Percentiles rank a stretch among this genome's conserved stretches.
Evolutionary conservation across 192 early-diverging fungal species (phyloP).

Genomic region (Physocladia obscura): DNA sequence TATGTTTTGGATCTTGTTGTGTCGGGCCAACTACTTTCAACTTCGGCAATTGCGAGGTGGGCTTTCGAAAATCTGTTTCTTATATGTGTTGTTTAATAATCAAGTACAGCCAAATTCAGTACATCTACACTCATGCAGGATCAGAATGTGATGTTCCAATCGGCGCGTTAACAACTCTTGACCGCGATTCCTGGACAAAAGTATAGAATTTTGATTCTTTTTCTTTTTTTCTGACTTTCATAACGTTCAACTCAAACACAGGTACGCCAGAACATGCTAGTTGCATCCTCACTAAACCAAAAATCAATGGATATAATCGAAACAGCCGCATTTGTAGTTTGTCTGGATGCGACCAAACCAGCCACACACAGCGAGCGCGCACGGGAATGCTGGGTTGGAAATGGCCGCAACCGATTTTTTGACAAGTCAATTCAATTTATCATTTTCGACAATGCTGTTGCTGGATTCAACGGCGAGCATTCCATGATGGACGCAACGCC

Average conservation of each 20-base stretch:
- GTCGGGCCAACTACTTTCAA: conserved; percentile 76
- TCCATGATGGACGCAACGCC: conserved; percentile 94
- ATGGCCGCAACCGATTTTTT: conserved; percentile 96
- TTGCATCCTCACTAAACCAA: conserved; percentile 66
- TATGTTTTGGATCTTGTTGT: conserved; percentile 72
- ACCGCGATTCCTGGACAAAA: conserved; percentile 88
- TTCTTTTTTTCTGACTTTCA: no score
- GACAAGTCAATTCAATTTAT: conserved; percentile 97
- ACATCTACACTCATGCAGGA: conserved; percentile 70
- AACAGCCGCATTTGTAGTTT: conserved; percentile 81
- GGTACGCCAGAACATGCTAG: conserved; percentile 4
- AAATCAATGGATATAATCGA: conserved; percentile 79
- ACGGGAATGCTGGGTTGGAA: conserved; percentile 84
- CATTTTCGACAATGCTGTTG: conserved; percentile 95
- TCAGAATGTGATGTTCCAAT: conserved; percentile 67
- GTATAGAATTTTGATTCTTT: no score
- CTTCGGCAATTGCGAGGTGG: conserved; percentile 78
- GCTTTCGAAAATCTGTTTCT: no score
- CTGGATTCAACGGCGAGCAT: conserved; percentile 89
- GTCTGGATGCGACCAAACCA: conserved; percentile 84
- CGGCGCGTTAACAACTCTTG: conserved; percentile 87
- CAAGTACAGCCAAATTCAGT: conserved; percentile 57
- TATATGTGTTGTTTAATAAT: no score
- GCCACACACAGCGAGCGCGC: conserved; percentile 80
- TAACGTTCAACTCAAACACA: no score